Base-by-base conservation (phyloP, 192 early-diverging fungal genomes). In the Entomortierella lignicola region DNA sequence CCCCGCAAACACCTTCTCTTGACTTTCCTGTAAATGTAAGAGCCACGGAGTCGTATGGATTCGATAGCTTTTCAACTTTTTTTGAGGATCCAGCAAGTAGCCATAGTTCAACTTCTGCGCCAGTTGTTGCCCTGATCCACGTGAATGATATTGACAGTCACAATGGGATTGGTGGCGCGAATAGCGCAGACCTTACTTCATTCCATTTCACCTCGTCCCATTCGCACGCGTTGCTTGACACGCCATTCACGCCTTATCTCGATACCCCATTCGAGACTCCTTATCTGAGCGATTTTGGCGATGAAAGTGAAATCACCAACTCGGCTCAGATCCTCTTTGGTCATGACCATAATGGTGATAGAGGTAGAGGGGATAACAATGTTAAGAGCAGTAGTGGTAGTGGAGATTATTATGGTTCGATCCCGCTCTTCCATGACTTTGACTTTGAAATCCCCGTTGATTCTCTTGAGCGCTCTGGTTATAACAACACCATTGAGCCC, bases 211-310 rank as follows among this genome's bases (percentile, higher is more conserved):
- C 57, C 12, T 56, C 44, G 25, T 50, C 47, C 11, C 15, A 47
- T 12, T 56, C 44, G 25, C 37, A 39, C 0, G 41, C 51, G n/a
- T 30, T 66, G 29, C 21, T 61, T 11, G 50, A 66, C 30, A 50
- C 63, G 17, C 72, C 72, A 20, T 65, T 58, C n/a, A 30, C 72
- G 21, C 44, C 72, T 3, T 74, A 61, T 29, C 56, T 72, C 63
- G 55, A 60, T 34, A 66, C 72, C 2, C 72, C 72, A 0, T 74
- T 61, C 64, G 72, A 66, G 42, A 66, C 64, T 17, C 63, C 72
- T 2, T 60, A 66, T 31, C 52, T 66, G n/a, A 50, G n/a, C 25
- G 69, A 61, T 47, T 74, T 74, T 26, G 64, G 48, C 25, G 12
- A 44, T 3, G 48, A 29, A 1, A 20, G 26, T 42, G 58, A 56